Percentiles rank a stretch among this genome's conserved stretches.
Evolutionary conservation across 352 stramenopile species (phyloP).

Genomic region (Aphanomyces cochlioides): DNA sequence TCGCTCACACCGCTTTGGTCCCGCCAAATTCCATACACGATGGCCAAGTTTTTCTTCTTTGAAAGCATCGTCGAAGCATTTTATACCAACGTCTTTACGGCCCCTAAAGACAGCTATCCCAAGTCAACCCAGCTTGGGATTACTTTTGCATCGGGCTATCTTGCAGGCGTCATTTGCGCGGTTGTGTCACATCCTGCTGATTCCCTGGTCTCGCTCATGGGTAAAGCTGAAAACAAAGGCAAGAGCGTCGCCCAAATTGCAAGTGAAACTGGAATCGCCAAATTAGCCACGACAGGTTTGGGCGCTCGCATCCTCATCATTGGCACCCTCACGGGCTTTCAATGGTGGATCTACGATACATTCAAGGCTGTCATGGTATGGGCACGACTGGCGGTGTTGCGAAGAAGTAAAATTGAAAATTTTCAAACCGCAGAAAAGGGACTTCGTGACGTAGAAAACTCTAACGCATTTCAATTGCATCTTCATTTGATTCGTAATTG

Average conservation of each 20-base stretch:
- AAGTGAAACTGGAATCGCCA: constrained; percentile 38
- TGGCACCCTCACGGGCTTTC: constrained; percentile 55
- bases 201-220: constrained; percentile 84
- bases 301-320: constrained; percentile 60
- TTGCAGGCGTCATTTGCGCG: constrained; percentile 88
- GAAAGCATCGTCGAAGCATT: constrained; percentile 66
- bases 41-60: constrained; percentile 90
- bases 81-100: constrained; percentile 49
- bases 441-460: too few relatives aligned
- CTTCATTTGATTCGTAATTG: too few relatives aligned
- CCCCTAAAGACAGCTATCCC: constrained; percentile 43
- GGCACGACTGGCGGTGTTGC: constrained; percentile 35
- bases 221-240: constrained; percentile 32
- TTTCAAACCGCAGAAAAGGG: too few relatives aligned
- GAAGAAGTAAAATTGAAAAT: too few relatives aligned
- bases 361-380: constrained; percentile 45
- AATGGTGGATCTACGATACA: constrained; percentile 67
- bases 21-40: constrained; percentile 86
- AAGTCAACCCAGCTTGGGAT: constrained; percentile 71
- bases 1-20: constrained; percentile 36
- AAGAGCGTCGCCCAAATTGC: constrained; percentile 34
- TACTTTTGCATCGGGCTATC: constrained; percentile 82
- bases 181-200: constrained; percentile 92
- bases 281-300: constrained; percentile 33
- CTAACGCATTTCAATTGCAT: too few relatives aligned